phyloP scores from a whole-genome alignment of 2,329 filamentous ascomycete species.

The Phialophora macrospora region DNA sequence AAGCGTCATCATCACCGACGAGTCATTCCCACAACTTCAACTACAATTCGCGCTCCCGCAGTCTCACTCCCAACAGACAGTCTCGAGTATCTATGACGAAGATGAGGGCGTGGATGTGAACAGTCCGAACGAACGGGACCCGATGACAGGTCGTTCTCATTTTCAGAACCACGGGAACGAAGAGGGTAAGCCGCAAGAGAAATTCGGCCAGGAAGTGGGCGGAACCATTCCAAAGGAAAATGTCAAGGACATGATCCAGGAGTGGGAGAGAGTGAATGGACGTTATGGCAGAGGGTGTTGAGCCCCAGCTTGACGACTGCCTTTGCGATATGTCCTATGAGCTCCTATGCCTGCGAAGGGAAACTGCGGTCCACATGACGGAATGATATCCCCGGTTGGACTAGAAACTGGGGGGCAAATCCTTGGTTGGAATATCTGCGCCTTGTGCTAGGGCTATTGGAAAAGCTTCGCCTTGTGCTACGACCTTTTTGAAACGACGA shows the following conservation, averaged over 20 bases:
- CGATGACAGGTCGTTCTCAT: not conserved
- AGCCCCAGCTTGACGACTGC: not conserved
- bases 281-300: constrained; percentile 4
- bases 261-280: constrained; percentile 28
- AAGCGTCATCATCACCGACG: constrained; percentile 2
- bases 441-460: no score
- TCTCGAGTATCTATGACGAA: constrained; percentile 7
- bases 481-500: no score
- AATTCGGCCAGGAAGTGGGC: not conserved
- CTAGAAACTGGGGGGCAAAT: not conserved
- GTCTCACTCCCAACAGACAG: constrained; percentile 4
- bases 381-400: not conserved
- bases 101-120: constrained; percentile 1
- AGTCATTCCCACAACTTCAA: constrained; percentile 3
- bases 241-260: constrained; percentile 29
- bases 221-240: constrained; percentile 11
- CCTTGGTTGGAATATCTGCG: not conserved
- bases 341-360: not conserved
- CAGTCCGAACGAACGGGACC: not conserved
- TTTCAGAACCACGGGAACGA: not conserved
- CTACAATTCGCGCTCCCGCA: constrained; percentile 10
- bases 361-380: not conserved
- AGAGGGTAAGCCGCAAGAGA: not conserved
- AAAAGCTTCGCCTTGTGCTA: no score
- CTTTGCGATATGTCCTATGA: not conserved